Percentiles rank a stretch among this genome's conserved stretches.
Conservation (phyloP, 257 asterid genomes). For the Osmanthus fragrans region DNA sequence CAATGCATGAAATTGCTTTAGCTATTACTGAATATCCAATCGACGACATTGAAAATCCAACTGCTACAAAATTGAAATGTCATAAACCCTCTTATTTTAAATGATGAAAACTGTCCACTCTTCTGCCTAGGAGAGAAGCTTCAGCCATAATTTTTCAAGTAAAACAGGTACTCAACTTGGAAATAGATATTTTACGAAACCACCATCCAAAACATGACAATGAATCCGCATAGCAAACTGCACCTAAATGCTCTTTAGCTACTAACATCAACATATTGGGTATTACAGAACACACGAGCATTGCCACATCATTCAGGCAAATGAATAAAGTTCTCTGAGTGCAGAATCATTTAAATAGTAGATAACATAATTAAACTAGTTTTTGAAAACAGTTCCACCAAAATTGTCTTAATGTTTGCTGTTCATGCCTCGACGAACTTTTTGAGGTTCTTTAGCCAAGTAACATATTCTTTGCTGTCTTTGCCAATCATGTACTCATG, state of each 20-base stretch:
- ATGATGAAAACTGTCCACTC: too few relatives aligned
- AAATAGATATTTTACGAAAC: not conserved
- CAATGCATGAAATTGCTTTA: too few relatives aligned
- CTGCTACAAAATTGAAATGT: too few relatives aligned
- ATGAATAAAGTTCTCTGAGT: not conserved
- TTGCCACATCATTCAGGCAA: not conserved
- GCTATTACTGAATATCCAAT: too few relatives aligned
- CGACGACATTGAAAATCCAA: too few relatives aligned
- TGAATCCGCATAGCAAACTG: not conserved
- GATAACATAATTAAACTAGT: too few relatives aligned
- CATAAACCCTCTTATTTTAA: too few relatives aligned
- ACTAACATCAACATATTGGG: not conserved
- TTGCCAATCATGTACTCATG: conserved; percentile 80
- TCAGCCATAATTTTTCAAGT: too few relatives aligned
- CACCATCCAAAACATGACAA: not conserved
- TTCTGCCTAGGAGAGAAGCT: too few relatives aligned
- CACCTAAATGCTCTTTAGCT: not conserved
- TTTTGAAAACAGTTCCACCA: conserved; percentile 1
- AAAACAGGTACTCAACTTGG: not conserved
- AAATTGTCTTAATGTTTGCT: not conserved
- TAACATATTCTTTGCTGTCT: conserved; percentile 62
- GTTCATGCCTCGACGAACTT: conserved; percentile 58
- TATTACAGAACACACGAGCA: not conserved
- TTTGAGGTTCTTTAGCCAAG: conserved; percentile 78
- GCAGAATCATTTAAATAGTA: too few relatives aligned